A percentile compares a stretch with the other conserved stretches of the same genome.
phyloP scores from a whole-genome alignment of 1,139 yeast genomes.

The Pichia sp. region DNA sequence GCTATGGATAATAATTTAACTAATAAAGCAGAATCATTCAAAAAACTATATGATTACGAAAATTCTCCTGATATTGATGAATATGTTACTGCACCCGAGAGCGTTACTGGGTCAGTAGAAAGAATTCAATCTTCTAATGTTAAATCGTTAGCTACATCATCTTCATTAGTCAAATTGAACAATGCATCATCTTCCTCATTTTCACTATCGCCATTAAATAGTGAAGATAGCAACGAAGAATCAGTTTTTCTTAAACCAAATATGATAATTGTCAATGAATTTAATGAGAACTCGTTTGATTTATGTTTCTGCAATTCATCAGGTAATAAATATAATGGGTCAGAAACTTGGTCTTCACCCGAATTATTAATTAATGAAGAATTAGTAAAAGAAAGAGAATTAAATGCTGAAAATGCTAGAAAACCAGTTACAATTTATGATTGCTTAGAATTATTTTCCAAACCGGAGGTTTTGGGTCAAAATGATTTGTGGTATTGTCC shows the following conservation, averaged over 20 bases:
- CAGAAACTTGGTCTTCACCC: constrained; percentile 49
- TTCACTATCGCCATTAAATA: neutral
- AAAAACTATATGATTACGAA: neutral
- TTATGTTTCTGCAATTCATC: constrained; percentile 44
- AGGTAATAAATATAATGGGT: constrained; percentile 34
- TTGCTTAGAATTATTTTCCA: constrained; percentile 70
- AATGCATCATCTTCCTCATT: neutral
- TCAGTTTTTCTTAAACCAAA: constrained; percentile 2
- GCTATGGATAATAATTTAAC: neutral
- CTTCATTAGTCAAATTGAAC: neutral
- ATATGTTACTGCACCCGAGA: constrained; percentile 9
- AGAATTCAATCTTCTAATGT: neutral
- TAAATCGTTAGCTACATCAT: neutral
- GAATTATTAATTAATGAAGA: constrained; percentile 46
- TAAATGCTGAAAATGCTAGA: constrained; percentile 33
- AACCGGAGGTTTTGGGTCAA: constrained; percentile 80
- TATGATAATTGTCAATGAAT: constrained; percentile 58
- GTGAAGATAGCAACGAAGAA: neutral
- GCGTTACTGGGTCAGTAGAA: neutral
- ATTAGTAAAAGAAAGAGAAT: constrained; percentile 36
- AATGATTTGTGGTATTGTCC: constrained; percentile 97
- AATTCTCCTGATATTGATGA: constrained; percentile 14
- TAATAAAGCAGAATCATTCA: neutral
- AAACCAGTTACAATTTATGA: constrained; percentile 62
- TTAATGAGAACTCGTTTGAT: constrained; percentile 47